A percentile compares a stretch with the other conserved stretches of the same genome.
Evolutionary conservation across 768 basidiomycete species (phyloP).

Genomic region (Lactarius sp.): DNA sequence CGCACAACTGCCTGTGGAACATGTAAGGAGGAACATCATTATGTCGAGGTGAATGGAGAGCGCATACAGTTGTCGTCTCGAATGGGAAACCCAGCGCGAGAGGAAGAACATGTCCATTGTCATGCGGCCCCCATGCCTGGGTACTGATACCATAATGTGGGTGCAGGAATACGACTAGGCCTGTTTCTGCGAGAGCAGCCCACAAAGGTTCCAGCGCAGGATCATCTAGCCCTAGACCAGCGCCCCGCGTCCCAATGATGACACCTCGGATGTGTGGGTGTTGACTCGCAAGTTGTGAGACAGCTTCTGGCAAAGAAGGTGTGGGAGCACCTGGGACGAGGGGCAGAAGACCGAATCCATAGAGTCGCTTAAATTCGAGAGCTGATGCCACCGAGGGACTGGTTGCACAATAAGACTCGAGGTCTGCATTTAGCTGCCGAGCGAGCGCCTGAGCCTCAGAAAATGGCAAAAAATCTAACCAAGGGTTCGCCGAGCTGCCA

Average conservation of each 20-base stretch:
- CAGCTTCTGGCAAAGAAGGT: slow-evolving; percentile 52
- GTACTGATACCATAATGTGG: slow-evolving; percentile 80
- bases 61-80: slow-evolving; percentile 78
- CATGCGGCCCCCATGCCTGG: slow-evolving; percentile 67
- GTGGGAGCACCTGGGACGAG: slow-evolving; percentile 63
- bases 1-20: slow-evolving; percentile 57
- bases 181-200: slow-evolving; percentile 65
- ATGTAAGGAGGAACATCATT: not conserved
- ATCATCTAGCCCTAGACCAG: slow-evolving; percentile 81
- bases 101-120: slow-evolving; percentile 85
- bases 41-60: no score
- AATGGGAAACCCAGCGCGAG: slow-evolving; percentile 87
- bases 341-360: slow-evolving; percentile 81
- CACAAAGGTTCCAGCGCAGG: slow-evolving; percentile 73
- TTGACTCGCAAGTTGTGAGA: slow-evolving; percentile 59
- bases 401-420: slow-evolving; percentile 74
- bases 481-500: slow-evolving; percentile 78
- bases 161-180: slow-evolving; percentile 77
- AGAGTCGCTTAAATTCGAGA: slow-evolving; percentile 54
- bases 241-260: slow-evolving; percentile 76
- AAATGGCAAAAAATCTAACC: slow-evolving; percentile 82
- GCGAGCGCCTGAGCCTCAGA: slow-evolving; percentile 63
- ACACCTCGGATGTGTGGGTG: slow-evolving; percentile 63
- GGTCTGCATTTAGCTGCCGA: slow-evolving; percentile 64
- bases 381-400: slow-evolving; percentile 42